Evolutionary conservation across 225 moss, liverwort and hornwort genomes (phyloP).

Genomic region (Physcomitrellopsis africana): DNA sequence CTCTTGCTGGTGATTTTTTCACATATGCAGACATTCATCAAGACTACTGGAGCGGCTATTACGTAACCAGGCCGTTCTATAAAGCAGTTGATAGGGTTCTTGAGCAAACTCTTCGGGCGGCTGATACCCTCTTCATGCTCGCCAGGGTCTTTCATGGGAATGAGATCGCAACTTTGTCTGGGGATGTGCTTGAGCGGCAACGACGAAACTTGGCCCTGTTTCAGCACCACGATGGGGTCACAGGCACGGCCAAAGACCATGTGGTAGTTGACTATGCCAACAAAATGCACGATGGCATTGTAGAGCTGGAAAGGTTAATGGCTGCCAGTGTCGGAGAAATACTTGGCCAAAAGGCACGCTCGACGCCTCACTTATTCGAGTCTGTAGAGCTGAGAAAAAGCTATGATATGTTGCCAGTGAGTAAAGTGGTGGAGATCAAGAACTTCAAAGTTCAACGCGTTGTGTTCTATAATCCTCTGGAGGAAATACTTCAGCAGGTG

Average conservation of each 20-base stretch:
- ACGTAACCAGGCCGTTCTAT: conserved; percentile 90
- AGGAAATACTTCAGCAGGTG: conserved; percentile 79
- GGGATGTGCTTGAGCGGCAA: conserved; percentile 70
- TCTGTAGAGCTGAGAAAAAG: conserved; percentile 63
- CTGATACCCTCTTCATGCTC: conserved; percentile 87
- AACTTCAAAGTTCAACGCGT: conserved; percentile 73
- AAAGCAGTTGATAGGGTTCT: conserved; percentile 96
- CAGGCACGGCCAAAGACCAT: conserved; percentile 94
- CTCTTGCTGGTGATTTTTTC: conserved; percentile 95
- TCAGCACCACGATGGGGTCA: conserved; percentile 97
- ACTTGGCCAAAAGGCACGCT: conserved; percentile 48
- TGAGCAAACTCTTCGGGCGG: conserved; percentile 86
- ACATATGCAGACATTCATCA: conserved; percentile 87
- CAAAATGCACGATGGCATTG: conserved; percentile 76
- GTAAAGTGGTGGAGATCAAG: conserved; percentile 51
- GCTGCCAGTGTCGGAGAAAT: conserved; percentile 72
- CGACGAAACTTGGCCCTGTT: conserved; percentile 91
- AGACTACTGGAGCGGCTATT: conserved; percentile 99
- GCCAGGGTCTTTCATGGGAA: conserved; percentile 60
- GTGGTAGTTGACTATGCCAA: conserved; percentile 84
- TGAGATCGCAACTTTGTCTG: conserved; percentile 47
- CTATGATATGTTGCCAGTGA: conserved; percentile 47
- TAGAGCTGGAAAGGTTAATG: conserved; percentile 80
- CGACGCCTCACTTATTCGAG: conserved; percentile 59
- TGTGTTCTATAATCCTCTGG: conserved; percentile 85